Evolutionary conservation across 129 eudicot species (phyloP).

Genomic region (Arctium lappa): DNA sequence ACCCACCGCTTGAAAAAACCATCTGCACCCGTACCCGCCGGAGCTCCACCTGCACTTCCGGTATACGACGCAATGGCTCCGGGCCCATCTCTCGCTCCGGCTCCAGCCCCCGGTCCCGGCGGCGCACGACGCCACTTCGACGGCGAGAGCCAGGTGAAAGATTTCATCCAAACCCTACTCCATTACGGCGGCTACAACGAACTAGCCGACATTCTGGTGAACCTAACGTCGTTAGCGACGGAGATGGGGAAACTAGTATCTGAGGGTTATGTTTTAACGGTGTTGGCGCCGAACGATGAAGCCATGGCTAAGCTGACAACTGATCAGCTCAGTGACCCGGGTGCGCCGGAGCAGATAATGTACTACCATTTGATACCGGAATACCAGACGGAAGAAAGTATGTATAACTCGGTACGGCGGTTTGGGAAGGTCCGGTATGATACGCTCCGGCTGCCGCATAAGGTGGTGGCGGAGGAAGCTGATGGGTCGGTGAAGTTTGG

Average conservation of each 20-base stretch:
- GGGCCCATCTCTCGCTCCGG: slow-evolving; percentile 81
- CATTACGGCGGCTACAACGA: slow-evolving; percentile 97
- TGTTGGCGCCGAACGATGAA: slow-evolving; percentile 88
- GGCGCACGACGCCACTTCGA: slow-evolving; percentile 77
- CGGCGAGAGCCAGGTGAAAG: slow-evolving; percentile 81
- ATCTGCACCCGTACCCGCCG: slow-evolving; percentile 42
- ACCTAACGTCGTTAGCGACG: slow-evolving; percentile 77
- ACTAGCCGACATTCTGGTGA: slow-evolving; percentile 80
- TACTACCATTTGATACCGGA: slow-evolving; percentile 87
- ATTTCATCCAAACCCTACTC: slow-evolving; percentile 69
- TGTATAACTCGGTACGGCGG: slow-evolving; percentile 83
- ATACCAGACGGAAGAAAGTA: slow-evolving; percentile 93
- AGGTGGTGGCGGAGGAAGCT: slow-evolving; percentile 80
- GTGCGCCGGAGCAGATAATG: slow-evolving; percentile 96
- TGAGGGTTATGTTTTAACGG: slow-evolving; percentile 82
- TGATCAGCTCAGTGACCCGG: slow-evolving; percentile 80
- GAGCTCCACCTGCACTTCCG: slow-evolving; percentile 73
- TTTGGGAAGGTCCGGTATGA: slow-evolving; percentile 88
- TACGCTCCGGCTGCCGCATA: slow-evolving; percentile 72
- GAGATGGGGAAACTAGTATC: slow-evolving; percentile 89
- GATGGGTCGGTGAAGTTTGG: slow-evolving; percentile 97
- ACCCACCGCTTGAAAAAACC: slow-evolving; percentile 53
- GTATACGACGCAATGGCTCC: slow-evolving; percentile 77
- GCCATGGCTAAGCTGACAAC: slow-evolving; percentile 88
- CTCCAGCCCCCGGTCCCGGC: slow-evolving; percentile 98